Conservation (phyloP, 371 early-diverging fungal species). For the Actinomucor elegans region DNA sequence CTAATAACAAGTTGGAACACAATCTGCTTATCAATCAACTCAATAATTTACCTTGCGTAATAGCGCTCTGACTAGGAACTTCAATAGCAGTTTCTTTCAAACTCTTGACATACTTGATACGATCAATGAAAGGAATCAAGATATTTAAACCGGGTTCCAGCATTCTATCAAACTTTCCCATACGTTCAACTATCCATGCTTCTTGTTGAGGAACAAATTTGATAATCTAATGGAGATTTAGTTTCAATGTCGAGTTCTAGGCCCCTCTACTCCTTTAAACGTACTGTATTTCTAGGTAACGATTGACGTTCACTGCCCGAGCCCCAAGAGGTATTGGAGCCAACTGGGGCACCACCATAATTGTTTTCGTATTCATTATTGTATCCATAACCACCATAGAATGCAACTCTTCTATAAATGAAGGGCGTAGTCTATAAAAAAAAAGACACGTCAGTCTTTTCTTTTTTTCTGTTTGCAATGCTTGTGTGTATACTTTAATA, state of each 20-base stretch:
- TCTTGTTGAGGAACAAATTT: slow-evolving; percentile 98
- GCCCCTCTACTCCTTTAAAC: too few species aligned
- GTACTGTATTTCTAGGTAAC: slow-evolving; percentile 55
- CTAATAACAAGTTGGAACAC: slow-evolving; percentile 31
- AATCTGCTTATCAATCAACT: background rate
- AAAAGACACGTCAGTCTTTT: background rate
- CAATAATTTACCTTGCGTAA: slow-evolving; percentile 72
- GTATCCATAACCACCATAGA: slow-evolving; percentile 36
- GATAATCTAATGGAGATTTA: too few species aligned
- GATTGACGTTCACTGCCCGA: slow-evolving; percentile 36
- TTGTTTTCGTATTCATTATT: slow-evolving; percentile 40
- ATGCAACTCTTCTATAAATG: slow-evolving; percentile 16
- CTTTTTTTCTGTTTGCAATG: background rate
- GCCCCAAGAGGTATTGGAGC: slow-evolving; percentile 26
- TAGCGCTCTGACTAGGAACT: slow-evolving; percentile 92
- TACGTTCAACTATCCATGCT: slow-evolving; percentile 91
- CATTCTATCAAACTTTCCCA: slow-evolving; percentile 84
- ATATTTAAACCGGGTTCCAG: slow-evolving; percentile 92
- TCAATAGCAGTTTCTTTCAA: slow-evolving; percentile 96
- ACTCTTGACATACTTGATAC: slow-evolving; percentile 89
- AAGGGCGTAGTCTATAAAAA: slow-evolving; percentile 16
- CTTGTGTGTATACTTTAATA: slow-evolving; percentile 1
- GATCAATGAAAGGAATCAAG: slow-evolving; percentile 85
- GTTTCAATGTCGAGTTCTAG: too few species aligned
- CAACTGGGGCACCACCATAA: slow-evolving; percentile 11